These are phyloP conservation scores for Xylaria sp. DNA, from an alignment of 2,329 filamentous ascomycete species.

Conservation along the genomic window DNA sequence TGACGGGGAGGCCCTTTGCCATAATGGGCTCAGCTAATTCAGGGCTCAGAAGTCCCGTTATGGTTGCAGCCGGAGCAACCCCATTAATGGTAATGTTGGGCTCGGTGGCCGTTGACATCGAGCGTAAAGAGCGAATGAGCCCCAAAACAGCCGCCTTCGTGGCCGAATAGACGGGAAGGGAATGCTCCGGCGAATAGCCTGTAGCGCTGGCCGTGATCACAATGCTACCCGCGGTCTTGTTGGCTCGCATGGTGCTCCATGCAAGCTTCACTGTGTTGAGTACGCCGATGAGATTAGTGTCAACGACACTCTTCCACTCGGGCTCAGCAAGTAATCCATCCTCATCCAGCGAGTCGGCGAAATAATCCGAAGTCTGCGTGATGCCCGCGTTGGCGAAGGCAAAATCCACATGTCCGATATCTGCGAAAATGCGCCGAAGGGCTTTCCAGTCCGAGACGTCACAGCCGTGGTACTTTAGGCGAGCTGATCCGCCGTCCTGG, in stretches of 20 bases:
- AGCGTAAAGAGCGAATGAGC: constrained; percentile 33
- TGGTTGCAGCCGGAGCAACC: constrained; percentile 36
- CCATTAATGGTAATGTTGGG: constrained; percentile 35
- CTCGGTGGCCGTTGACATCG: constrained; percentile 19
- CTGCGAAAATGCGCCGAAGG: constrained; percentile 23
- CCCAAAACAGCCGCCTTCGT: constrained; percentile 23
- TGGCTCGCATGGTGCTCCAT: constrained; percentile 24
- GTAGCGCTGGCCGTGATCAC: constrained; percentile 37
- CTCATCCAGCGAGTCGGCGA: constrained; percentile 30
- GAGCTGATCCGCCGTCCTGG: background rate
- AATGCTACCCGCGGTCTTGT: constrained; percentile 30
- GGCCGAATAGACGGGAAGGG: constrained; percentile 31
- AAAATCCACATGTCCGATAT: constrained; percentile 26
- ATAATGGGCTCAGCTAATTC: constrained; percentile 26
- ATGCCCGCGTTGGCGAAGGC: constrained; percentile 34
- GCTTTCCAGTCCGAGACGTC: constrained; percentile 28
- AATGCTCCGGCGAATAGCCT: constrained; percentile 35
- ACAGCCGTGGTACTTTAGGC: constrained; percentile 15
- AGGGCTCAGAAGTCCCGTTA: constrained; percentile 29
- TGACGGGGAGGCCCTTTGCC: constrained; percentile 31
- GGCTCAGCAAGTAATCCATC: constrained; percentile 27
- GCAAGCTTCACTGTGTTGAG: constrained; percentile 35
- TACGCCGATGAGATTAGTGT: constrained; percentile 32
- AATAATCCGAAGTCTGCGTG: constrained; percentile 29
- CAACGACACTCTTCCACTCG: constrained; percentile 30